Evolutionary conservation across 768 basidiomycete genomes (phyloP).

Genomic region (Leccinum disarticulatum): DNA sequence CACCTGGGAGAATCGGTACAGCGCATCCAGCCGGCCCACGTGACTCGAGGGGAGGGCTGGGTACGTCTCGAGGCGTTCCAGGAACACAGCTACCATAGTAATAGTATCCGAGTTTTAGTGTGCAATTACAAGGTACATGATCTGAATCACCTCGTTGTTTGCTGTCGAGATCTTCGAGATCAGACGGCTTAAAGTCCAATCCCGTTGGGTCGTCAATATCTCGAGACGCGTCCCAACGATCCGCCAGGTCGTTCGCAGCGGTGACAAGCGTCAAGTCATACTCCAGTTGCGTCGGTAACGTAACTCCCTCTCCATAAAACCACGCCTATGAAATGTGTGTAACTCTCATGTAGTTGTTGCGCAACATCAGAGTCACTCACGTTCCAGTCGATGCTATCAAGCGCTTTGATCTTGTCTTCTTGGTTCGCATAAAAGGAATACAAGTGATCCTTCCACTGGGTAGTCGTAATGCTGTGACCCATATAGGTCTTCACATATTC

Average conservation of each 20-base stretch:
- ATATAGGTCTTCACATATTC: slow-evolving; percentile 57
- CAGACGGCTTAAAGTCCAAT: slow-evolving; percentile 43
- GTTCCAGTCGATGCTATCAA: slow-evolving; percentile 58
- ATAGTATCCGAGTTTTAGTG: neutral
- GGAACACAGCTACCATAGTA: slow-evolving; percentile 47
- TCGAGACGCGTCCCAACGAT: slow-evolving; percentile 51
- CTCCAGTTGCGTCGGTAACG: slow-evolving; percentile 47
- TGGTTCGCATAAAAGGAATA: slow-evolving; percentile 49
- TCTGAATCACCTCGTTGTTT: slow-evolving; percentile 46
- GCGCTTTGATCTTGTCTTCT: slow-evolving; percentile 44
- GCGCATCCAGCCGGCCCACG: slow-evolving; percentile 40
- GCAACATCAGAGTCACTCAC: slow-evolving; percentile 32
- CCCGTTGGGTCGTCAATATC: slow-evolving; percentile 31
- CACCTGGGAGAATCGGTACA: slow-evolving; percentile 43
- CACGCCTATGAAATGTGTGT: slow-evolving; percentile 39
- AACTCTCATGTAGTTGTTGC: neutral
- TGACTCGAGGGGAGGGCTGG: slow-evolving; percentile 43
- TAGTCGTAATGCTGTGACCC: slow-evolving; percentile 56
- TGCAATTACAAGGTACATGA: too few relatives aligned
- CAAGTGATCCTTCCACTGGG: slow-evolving; percentile 57
- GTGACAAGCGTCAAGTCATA: slow-evolving; percentile 56
- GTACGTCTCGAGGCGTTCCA: slow-evolving; percentile 49
- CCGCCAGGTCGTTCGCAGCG: slow-evolving; percentile 52
- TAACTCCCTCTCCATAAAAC: slow-evolving; percentile 55
- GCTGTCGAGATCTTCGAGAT: slow-evolving; percentile 47